A percentile compares a stretch with the other conserved stretches of the same genome.
These are phyloP conservation scores for Aurinia saxatilis DNA, from an alignment of 345 rosid genomes.

Conservation along the genomic window DNA sequence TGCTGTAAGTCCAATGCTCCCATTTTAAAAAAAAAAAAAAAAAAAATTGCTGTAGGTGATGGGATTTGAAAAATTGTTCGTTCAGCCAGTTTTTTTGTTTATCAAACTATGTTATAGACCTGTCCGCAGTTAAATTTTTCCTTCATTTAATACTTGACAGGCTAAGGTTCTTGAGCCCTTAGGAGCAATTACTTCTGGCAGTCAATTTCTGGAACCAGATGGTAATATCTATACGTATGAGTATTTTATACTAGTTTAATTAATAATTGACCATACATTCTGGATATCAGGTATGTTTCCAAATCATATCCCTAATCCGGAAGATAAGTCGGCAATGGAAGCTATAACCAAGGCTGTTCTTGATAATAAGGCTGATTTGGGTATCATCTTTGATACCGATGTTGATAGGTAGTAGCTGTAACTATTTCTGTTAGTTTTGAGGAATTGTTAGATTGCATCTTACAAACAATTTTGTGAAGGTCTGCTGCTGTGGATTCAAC, in stretches of 20 bases:
- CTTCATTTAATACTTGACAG: constrained; percentile 33
- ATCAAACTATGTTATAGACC: background rate
- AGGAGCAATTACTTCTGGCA: constrained; percentile 84
- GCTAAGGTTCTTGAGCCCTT: constrained; percentile 94
- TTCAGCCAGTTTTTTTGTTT: background rate
- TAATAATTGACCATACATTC: background rate
- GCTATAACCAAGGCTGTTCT: constrained; percentile 88
- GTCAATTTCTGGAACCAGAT: constrained; percentile 98
- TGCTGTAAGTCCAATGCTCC: constrained; percentile 50
- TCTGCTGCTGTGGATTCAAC: constrained; percentile 99
- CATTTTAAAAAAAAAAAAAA: no score
- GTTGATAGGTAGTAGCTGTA: constrained; percentile 67
- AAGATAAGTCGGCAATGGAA: constrained; percentile 89
- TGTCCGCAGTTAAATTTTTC: background rate
- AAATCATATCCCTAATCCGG: constrained; percentile 97
- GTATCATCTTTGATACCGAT: constrained; percentile 97
- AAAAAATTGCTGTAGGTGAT: no score
- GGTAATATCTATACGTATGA: constrained; percentile 37
- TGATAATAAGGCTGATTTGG: constrained; percentile 83
- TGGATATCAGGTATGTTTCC: constrained; percentile 72
- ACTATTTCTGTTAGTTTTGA: background rate
- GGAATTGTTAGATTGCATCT: constrained; percentile 5
- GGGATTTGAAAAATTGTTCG: background rate
- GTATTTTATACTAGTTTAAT: constrained; percentile 4
- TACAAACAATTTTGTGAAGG: constrained; percentile 32